Percentiles rank a stretch among this genome's conserved stretches.
Conservation (phyloP, 2,329 filamentous ascomycete genomes). For the Penicillium verrucosum region DNA sequence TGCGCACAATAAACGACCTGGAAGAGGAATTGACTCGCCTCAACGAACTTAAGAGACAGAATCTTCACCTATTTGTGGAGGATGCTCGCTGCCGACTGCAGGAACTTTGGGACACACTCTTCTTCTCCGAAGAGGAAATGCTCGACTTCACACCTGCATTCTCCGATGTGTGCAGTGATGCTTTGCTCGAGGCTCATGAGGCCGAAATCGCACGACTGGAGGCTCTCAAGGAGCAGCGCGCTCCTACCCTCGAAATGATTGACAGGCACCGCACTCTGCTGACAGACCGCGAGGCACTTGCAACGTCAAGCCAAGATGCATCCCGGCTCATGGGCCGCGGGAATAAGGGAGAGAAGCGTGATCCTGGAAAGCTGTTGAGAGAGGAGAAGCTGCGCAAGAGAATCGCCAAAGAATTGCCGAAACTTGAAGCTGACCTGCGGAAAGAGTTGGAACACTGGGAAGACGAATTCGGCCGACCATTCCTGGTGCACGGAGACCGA, state of each 20-base stretch:
- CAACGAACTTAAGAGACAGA: slow-evolving; percentile 91
- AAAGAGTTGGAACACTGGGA: slow-evolving; percentile 85
- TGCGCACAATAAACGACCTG: slow-evolving; percentile 92
- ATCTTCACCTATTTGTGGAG: slow-evolving; percentile 92
- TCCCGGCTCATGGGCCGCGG: slow-evolving; percentile 88
- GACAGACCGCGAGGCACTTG: slow-evolving; percentile 79
- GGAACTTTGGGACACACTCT: slow-evolving; percentile 90
- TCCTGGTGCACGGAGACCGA: slow-evolving; percentile 85
- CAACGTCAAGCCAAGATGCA: slow-evolving; percentile 89
- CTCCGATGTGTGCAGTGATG: slow-evolving; percentile 95
- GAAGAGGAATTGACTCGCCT: slow-evolving; percentile 83
- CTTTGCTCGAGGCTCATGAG: slow-evolving; percentile 90
- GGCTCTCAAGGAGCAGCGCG: slow-evolving; percentile 78
- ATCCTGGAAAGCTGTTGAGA: slow-evolving; percentile 86
- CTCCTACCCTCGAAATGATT: slow-evolving; percentile 75
- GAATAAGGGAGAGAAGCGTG: slow-evolving; percentile 88
- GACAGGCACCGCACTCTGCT: slow-evolving; percentile 80
- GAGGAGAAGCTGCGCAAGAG: slow-evolving; percentile 99
- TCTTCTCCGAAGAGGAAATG: slow-evolving; percentile 98
- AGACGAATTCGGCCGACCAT: slow-evolving; percentile 88
- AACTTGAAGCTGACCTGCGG: slow-evolving; percentile 78
- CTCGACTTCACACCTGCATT: slow-evolving; percentile 96
- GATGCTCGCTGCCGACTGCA: slow-evolving; percentile 87
- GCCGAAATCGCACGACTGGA: slow-evolving; percentile 82
- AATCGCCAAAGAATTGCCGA: slow-evolving; percentile 92